These are phyloP conservation scores for Mucor lusitanicus DNA, from an alignment of 371 early-diverging fungal genomes.

Conservation along the genomic window DNA sequence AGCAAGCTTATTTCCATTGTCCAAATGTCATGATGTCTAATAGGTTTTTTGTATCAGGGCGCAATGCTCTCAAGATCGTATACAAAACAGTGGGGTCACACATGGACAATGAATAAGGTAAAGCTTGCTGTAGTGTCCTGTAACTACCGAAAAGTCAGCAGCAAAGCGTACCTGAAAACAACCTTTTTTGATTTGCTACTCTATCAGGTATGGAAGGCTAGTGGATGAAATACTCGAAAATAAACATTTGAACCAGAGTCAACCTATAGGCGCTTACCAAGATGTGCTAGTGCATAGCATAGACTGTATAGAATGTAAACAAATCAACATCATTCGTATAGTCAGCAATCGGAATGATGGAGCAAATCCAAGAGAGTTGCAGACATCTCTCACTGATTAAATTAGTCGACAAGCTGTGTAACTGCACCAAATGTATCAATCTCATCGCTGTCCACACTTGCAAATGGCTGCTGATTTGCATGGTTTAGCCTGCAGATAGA, in stretches of 20 bases:
- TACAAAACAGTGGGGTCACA: neutral
- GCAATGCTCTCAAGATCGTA: no score
- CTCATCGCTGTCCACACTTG: no score
- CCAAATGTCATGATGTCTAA: no score
- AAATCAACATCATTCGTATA: conserved; percentile 1
- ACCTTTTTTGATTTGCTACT: no score
- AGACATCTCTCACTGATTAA: neutral
- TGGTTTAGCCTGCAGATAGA: no score
- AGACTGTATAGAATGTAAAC: neutral
- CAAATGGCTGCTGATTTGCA: no score
- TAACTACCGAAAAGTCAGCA: no score
- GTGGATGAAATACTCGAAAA: neutral
- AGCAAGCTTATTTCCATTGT: no score
- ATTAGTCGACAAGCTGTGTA: neutral
- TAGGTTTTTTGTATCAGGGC: no score
- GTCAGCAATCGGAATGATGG: neutral
- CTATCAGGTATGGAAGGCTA: neutral
- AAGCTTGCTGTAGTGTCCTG: neutral
- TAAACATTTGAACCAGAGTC: neutral
- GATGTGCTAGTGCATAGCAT: neutral
- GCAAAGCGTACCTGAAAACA: no score
- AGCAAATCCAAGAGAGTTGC: neutral
- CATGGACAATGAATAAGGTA: neutral
- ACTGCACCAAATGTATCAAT: neutral
- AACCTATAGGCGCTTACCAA: neutral